Percentiles rank a stretch among this genome's conserved stretches.
These are phyloP conservation scores for Boletales sp. DNA, from an alignment of 768 basidiomycete species.

Conservation along the genomic window DNA sequence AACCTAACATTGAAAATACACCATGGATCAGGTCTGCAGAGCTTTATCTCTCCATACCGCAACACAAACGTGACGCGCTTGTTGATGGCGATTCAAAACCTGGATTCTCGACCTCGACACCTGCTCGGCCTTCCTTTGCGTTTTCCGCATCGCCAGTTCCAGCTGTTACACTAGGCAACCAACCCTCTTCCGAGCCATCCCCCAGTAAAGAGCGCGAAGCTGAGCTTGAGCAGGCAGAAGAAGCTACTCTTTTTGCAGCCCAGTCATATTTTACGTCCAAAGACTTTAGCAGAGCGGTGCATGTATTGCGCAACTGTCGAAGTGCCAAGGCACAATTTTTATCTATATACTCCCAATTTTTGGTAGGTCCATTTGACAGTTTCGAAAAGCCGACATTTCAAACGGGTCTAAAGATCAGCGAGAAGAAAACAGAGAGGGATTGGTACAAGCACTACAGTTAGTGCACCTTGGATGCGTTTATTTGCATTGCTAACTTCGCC, in stretches of 20 bases:
- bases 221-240: conserved; percentile 58
- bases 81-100: conserved; percentile 21
- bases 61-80: conserved; percentile 39
- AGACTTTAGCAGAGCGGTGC: conserved; percentile 73
- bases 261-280: conserved; percentile 70
- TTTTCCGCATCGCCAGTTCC: conserved; percentile 30
- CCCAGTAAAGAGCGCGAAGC: conserved; percentile 36
- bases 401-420: conserved; percentile 56
- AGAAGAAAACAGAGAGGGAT: conserved; percentile 76
- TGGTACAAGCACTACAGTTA: conserved; percentile 82
- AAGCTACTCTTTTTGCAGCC: conserved; percentile 70
- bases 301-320: conserved; percentile 58
- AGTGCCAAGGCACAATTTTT: conserved; percentile 77
- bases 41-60: conserved; percentile 58
- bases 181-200: conserved; percentile 4
- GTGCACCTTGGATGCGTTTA: conserved; percentile 21
- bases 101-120: conserved; percentile 59
- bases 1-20: conserved; percentile 13
- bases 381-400: conserved; percentile 5
- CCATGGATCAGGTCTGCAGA: conserved; percentile 64
- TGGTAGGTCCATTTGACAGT: conserved; percentile 53
- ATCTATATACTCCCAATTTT: conserved; percentile 73
- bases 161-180: conserved; percentile 27
- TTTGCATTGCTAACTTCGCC: conserved; percentile 1
- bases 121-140: conserved; percentile 39